A percentile compares a stretch with the other conserved stretches of the same genome.
Conservation (phyloP, 2,329 filamentous ascomycete genomes). For the Gnomoniopsis sp. region DNA sequence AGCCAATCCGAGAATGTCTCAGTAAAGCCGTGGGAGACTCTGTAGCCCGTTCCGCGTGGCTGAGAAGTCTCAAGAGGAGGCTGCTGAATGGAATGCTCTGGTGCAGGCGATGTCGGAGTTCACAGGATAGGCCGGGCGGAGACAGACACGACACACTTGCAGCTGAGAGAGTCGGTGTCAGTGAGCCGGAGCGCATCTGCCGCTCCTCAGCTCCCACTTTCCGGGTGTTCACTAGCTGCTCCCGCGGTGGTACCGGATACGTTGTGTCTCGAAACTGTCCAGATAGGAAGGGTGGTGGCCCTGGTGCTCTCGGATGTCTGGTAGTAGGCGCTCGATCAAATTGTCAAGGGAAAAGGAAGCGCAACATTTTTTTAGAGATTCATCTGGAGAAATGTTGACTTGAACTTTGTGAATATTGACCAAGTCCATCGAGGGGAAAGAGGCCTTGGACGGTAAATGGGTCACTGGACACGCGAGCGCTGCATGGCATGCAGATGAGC, state of each 20-base stretch:
- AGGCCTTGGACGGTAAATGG: background rate
- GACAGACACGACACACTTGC: background rate
- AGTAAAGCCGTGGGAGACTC: background rate
- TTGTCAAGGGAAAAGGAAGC: background rate
- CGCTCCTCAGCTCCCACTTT: constrained; percentile 2
- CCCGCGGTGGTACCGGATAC: background rate
- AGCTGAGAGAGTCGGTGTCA: background rate
- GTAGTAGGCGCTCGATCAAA: background rate
- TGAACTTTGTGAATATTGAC: background rate
- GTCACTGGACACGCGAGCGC: constrained; percentile 1
- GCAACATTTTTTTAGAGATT: constrained; percentile 5
- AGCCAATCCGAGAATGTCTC: background rate
- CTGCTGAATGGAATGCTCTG: background rate
- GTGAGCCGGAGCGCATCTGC: background rate
- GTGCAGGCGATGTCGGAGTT: background rate
- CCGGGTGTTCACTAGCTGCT: background rate
- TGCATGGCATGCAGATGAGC: constrained; percentile 8
- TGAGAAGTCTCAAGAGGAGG: background rate
- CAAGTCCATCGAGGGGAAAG: background rate
- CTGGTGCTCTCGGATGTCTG: background rate
- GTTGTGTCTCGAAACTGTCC: background rate
- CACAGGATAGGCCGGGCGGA: background rate
- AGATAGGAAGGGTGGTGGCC: background rate
- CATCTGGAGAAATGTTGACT: constrained; percentile 1
- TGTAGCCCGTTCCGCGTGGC: background rate